Percentiles rank a stretch among this genome's conserved stretches.
Evolutionary conservation across 768 basidiomycete genomes (phyloP).

Genomic region (Tulasnella sp.): DNA sequence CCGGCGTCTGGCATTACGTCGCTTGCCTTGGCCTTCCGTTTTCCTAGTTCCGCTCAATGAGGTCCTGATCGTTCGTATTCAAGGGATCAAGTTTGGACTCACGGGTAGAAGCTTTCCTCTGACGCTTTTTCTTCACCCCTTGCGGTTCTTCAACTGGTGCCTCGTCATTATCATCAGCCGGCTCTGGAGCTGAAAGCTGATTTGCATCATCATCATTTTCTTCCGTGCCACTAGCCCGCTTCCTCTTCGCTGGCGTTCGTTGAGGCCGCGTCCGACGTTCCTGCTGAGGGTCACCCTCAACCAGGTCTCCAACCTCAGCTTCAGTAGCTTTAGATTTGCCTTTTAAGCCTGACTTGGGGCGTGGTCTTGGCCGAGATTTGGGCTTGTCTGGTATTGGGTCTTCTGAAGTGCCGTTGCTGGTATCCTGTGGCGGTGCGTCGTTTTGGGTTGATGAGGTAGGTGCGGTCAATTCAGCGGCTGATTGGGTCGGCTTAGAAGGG

Average conservation of each 20-base stretch:
- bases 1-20: not conserved
- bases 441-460: not conserved
- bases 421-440: not conserved
- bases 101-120: not conserved
- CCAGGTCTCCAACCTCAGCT: not conserved
- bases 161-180: not conserved
- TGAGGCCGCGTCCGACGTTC: not conserved
- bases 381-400: not conserved
- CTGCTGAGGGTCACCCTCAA: not conserved
- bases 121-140: not conserved
- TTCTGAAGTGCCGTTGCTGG: not conserved
- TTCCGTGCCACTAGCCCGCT: not conserved
- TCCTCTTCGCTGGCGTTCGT: not conserved
- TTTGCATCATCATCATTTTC: not conserved
- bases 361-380: not conserved
- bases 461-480: not conserved
- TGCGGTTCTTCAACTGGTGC: not conserved
- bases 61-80: not conserved
- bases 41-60: not conserved
- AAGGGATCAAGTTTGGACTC: not conserved
- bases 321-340: not conserved
- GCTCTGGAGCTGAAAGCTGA: not conserved
- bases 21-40: not conserved
- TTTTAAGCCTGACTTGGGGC: not conserved
- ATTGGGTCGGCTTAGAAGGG: not conserved